Base-by-base conservation (phyloP, 352 stramenopile species). In the Pythium phragmiticola region DNA sequence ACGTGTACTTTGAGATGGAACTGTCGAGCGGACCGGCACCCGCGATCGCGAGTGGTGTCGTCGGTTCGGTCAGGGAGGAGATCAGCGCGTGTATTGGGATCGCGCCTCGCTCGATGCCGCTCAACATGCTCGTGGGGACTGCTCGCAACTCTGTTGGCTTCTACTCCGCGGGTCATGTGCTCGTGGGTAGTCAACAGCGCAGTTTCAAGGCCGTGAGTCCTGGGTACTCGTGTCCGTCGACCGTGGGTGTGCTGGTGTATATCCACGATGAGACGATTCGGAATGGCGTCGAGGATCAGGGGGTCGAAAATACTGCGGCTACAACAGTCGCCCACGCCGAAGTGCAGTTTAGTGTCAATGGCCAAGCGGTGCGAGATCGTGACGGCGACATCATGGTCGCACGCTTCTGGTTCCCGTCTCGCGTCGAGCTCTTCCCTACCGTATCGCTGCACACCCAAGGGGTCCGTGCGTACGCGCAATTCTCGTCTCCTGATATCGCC, bases 1-100 rank as follows among this genome's bases (percentile, higher is more conserved):
- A 83, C 47, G 81, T 92, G 59, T 95, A 95, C 70, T 95, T 94
- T 60, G 87, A 95, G 69, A 94, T 95, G 82, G 78, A 76, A 4
- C 46, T 93, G 13, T 65, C 57, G 19, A 77, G 80, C 33, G 72
- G 88, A 66, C 57, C 60, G n/a, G 63, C 71, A 54, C 76, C 82
- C 2, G 68, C 76, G 69, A 66, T 67, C 57, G 46, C 69, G 30
- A 46, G 51, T 57, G 62, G 50, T 21, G 23, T 45, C 34, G 46
- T 64, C 21, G 47, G 46, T 7, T n/a, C 14, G 3, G 0, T 47
- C 8, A 30, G 68, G 3, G 71, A 75, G 4, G 82, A 92, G 43
- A 70, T 84, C 17, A 95, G 78, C 47, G 84, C 89, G 8, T 93
- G 82, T 63, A 89, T 95, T 42, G 87, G 87, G 0, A 65, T 95